Conservation (phyloP, 1,284 basidiomycete genomes). For the Cystobasidium slooffiae region DNA sequence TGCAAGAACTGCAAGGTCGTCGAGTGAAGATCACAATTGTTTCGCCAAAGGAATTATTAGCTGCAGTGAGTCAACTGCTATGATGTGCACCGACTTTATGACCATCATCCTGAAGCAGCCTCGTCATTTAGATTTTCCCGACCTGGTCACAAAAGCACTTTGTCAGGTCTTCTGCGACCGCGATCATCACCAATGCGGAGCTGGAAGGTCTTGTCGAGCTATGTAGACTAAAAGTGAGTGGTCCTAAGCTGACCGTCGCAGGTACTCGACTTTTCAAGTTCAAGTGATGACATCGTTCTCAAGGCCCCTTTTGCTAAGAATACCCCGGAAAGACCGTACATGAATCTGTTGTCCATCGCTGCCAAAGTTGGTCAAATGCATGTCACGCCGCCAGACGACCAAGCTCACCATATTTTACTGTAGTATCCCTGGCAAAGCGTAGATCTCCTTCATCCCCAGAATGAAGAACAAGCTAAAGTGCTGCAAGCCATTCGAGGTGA, state of each 20-base stretch:
- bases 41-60: constrained; percentile 8
- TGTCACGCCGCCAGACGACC: not conserved
- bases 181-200: constrained; percentile 20
- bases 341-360: constrained; percentile 39
- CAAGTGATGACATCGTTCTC: not conserved
- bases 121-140: constrained; percentile 27
- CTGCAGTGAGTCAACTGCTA: constrained; percentile 12
- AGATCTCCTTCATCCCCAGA: constrained; percentile 28
- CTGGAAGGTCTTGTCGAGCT: constrained; percentile 28
- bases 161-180: not conserved
- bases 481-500: constrained; percentile 35
- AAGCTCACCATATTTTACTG: not conserved
- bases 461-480: constrained; percentile 32
- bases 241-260: not conserved
- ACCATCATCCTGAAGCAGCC: not conserved
- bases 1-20: constrained; percentile 5
- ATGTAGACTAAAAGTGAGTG: constrained; percentile 29
- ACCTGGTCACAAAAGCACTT: constrained; percentile 19
- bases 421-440: constrained; percentile 38
- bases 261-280: not conserved
- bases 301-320: constrained; percentile 29
- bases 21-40: constrained; percentile 15
- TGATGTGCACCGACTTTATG: not conserved
- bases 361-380: constrained; percentile 26
- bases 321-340: constrained; percentile 35